Base-by-base conservation (phyloP, 495 filamentous ascomycete species). In the Hypoxylon lienhwacheense region DNA sequence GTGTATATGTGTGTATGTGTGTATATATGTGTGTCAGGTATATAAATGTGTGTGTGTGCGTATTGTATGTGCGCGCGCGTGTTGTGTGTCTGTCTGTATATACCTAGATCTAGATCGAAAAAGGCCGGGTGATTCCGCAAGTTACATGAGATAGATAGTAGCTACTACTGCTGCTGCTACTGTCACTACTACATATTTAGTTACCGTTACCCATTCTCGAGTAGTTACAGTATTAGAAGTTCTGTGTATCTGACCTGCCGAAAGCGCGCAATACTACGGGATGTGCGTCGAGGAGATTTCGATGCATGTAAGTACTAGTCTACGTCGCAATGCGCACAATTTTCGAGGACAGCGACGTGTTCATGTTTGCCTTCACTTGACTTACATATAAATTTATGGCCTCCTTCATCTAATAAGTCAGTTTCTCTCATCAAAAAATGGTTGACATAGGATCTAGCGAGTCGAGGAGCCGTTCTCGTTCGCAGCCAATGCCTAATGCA, bases 261-360 rank as follows among this genome's bases (percentile, higher is more conserved):
- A 52, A 56, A 61, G 59, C 59, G 61, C 55, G 52, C 55, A 60
- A 61, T 46, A 60, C 59, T n/a, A n/a, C n/a, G n/a, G 59, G 54
- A 48, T 45, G 56, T 56, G 64, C 51, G 41, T 51, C 46, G 37
- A 54, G 53, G 56, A 50, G 45, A 50, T 51, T 24, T 48, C 51
- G 26, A 61, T 37, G 39, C 24, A 56, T 47, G 43, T 26, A 40
- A 53, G 49, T 54, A 48, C 48, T 45, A 64, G 44, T 58, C 35
- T 51, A 50, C 40, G 59, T 66, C 61, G 61, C 53, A 61, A 59
- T 47, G 56, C 55, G 53, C 53, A 57, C 58, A 60, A n/a, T n/a
- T n/a, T 53, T 55, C 51, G 56, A 54, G 50, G 48, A 29, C 46
- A 46, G 10, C 28, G 22, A 66, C 32, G 19, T 51, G 36, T 51